Base-by-base conservation (phyloP, 768 basidiomycete species). In the Floccularia luteovirens region DNA sequence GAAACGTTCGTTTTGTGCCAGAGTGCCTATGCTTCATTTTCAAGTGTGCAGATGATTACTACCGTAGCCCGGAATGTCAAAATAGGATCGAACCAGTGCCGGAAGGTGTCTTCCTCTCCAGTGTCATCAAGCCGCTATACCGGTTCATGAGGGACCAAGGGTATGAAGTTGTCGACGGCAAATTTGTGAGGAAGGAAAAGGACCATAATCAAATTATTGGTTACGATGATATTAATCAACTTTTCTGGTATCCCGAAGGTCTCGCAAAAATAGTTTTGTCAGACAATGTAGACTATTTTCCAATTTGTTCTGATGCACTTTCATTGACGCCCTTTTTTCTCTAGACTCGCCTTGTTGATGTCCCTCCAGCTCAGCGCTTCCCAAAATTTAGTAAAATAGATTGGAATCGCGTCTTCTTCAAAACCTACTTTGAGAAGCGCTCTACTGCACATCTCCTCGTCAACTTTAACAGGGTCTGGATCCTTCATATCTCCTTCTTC, bases 31-130 rank as follows among this genome's bases (percentile, higher is more conserved):
- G 94, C 70, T 99, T 98, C 75, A 94, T 99, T 56, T 98, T 98
- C 82, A 99, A 99, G 64, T 99, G 96, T 55, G 96, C 96, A 43
- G 96, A 99, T 61, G 96, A 99, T 66, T 98, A 98, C 59, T 99
- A 99, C 62, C 88, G 96, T 43, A 91, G 89, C 43, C 83, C 94
- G 20, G 96, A 98, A 58, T 99, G 96, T 57, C 96, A 99, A 65
- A 94, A 90, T 63, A 71, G 82, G 48, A 63, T 89, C 20, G 96
- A 99, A 31, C 85, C 93, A 3, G 89, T 97, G 2, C 87, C 88
- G 7, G 96, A 98, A 55, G 94, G 94, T 21, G 65, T 98, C 35
- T 99, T 94, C 62, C 77, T 99, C 38, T 77, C 87, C 43, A 74
- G 83, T 1, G 79, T 98, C 57, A 79, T 98, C 60, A 94, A 96